These are phyloP conservation scores for Paraconiothyrium brasiliense DNA, from an alignment of 2,329 filamentous ascomycete species.

Conservation along the genomic window DNA sequence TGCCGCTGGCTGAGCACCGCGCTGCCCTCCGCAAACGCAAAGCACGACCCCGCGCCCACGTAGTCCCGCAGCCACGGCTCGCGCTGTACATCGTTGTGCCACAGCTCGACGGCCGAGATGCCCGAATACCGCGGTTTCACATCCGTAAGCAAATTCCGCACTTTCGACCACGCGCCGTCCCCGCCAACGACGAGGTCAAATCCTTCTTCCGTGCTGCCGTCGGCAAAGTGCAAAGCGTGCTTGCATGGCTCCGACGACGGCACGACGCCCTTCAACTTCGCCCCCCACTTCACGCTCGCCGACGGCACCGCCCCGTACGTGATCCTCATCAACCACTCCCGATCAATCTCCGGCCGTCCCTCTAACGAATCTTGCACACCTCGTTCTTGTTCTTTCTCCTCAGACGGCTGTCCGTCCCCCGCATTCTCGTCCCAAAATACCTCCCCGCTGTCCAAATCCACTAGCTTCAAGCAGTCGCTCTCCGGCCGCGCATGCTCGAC, in stretches of 20 bases:
- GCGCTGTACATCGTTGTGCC: constrained; percentile 55
- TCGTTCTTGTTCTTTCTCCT: no score
- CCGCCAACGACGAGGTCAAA: constrained; percentile 60
- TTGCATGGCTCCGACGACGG: constrained; percentile 16
- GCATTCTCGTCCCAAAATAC: constrained; percentile 41
- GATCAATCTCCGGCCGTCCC: constrained; percentile 61
- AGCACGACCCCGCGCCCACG: constrained; percentile 53
- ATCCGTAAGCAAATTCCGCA: constrained; percentile 38
- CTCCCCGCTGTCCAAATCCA: constrained; percentile 49
- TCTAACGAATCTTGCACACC: constrained; percentile 38
- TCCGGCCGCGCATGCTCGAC: constrained; percentile 62
- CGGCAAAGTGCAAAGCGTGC: constrained; percentile 43
- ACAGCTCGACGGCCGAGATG: constrained; percentile 56
- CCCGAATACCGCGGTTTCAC: constrained; percentile 58
- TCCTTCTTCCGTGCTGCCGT: constrained; percentile 39
- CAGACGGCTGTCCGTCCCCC: constrained; percentile 40
- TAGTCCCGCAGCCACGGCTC: constrained; percentile 54
- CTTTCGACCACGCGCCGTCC: constrained; percentile 59
- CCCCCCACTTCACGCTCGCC: constrained; percentile 45
- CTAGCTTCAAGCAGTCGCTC: constrained; percentile 60
- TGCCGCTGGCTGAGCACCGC: constrained; percentile 55
- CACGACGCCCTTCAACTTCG: constrained; percentile 51
- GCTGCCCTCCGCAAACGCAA: constrained; percentile 50
- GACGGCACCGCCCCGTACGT: constrained; percentile 56
- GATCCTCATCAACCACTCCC: constrained; percentile 44